Evolutionary conservation across 495 filamentous ascomycete genomes (phyloP).

Genomic region (Aspergillus coremiiformis): DNA sequence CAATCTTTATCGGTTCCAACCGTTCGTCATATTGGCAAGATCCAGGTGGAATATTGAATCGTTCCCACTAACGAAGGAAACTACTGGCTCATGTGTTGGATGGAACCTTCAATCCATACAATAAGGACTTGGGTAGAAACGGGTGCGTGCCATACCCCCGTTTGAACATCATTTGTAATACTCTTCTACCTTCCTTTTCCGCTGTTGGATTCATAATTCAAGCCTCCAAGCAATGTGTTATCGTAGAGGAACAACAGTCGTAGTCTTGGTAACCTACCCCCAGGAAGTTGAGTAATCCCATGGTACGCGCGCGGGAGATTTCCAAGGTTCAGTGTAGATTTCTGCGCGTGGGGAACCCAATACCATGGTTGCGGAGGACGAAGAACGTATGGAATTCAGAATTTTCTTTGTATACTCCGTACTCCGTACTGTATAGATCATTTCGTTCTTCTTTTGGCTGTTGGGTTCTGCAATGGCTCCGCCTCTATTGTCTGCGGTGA

Average conservation of each 20-base stretch:
- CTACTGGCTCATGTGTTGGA: no score
- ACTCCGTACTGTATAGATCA: no score
- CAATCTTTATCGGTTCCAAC: neutral
- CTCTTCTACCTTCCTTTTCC: neutral
- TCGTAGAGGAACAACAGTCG: neutral
- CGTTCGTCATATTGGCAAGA: neutral
- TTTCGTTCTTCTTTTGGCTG: neutral
- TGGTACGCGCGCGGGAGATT: slow-evolving; percentile 18
- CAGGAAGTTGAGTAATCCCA: slow-evolving; percentile 4
- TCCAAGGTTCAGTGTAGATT: slow-evolving; percentile 15
- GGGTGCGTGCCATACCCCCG: neutral
- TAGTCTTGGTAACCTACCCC: slow-evolving; percentile 1
- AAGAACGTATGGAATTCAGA: neutral
- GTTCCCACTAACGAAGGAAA: neutral
- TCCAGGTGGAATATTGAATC: neutral
- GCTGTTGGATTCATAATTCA: no score
- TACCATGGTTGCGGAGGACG: neutral
- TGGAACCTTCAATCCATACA: neutral
- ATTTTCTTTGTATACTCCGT: neutral
- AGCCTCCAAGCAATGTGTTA: neutral
- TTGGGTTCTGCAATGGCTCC: neutral
- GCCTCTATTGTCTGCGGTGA: slow-evolving; percentile 2
- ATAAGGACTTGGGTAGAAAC: neutral
- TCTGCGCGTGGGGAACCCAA: slow-evolving; percentile 3
- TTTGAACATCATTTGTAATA: neutral